A percentile compares a stretch with the other conserved stretches of the same genome.
These are phyloP conservation scores for Paecilomyces fulvus DNA, from an alignment of 2,329 filamentous ascomycete genomes.

Conservation along the genomic window DNA sequence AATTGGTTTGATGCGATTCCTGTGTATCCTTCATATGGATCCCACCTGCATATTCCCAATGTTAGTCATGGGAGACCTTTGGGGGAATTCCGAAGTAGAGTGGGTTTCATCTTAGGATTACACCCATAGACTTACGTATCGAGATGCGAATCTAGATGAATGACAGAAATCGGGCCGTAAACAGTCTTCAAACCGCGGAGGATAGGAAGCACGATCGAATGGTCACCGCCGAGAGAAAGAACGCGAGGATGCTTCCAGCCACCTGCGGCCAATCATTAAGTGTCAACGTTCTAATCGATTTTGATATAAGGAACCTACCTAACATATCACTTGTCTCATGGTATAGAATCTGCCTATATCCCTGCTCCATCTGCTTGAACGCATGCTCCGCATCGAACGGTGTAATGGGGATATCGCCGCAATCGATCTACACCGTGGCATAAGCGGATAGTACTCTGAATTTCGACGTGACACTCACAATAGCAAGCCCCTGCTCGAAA, in stretches of 20 bases:
- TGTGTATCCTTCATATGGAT: neutral
- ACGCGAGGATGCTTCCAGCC: slow-evolving; percentile 11
- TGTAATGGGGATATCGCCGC: slow-evolving; percentile 20
- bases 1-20: slow-evolving; percentile 2
- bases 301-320: neutral
- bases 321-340: slow-evolving; percentile 5
- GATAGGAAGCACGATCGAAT: slow-evolving; percentile 17
- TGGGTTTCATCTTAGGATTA: too few relatives aligned
- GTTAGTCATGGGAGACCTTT: neutral
- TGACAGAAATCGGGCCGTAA: slow-evolving; percentile 15
- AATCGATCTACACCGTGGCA: slow-evolving; percentile 11
- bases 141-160: slow-evolving; percentile 22
- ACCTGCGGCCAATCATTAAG: neutral
- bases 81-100: neutral
- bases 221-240: slow-evolving; percentile 17
- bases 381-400: slow-evolving; percentile 17
- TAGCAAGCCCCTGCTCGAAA: slow-evolving; percentile 12
- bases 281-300: neutral
- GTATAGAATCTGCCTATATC: slow-evolving; percentile 10
- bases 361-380: slow-evolving; percentile 19
- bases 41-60: neutral
- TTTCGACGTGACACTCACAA: slow-evolving; percentile 2
- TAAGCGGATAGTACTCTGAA: neutral
- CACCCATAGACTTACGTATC: slow-evolving; percentile 10
- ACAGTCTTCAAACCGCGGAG: slow-evolving; percentile 15